Conservation (phyloP, 2,329 filamentous ascomycete species). For the Colletotrichum limetticola region DNA sequence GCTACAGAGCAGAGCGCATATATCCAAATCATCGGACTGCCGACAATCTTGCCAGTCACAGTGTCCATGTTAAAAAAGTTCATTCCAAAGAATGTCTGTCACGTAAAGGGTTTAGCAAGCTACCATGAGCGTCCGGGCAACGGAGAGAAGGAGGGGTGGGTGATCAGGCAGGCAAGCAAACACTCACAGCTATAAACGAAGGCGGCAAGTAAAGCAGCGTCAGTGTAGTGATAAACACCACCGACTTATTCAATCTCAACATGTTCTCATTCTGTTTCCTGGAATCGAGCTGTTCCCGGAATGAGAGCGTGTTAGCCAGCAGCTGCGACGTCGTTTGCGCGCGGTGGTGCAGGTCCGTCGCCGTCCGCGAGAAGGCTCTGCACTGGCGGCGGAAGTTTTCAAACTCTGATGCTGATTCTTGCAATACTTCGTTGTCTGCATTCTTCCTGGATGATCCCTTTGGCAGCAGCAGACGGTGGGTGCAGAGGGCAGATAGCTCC, state of each 20-base stretch:
- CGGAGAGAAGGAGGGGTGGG: neutral
- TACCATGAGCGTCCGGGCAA: too few species aligned
- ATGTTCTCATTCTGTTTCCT: conserved; percentile 45
- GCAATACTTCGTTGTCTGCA: neutral
- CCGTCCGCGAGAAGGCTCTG: conserved; percentile 36
- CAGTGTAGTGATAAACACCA: conserved; percentile 45
- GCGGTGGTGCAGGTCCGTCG: conserved; percentile 39
- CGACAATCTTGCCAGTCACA: neutral
- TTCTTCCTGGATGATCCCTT: neutral
- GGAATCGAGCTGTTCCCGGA: conserved; percentile 44
- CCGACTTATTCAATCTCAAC: conserved; percentile 45
- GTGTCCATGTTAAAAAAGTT: neutral
- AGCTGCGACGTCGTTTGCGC: conserved; percentile 41
- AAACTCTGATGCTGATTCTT: neutral
- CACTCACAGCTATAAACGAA: conserved; percentile 48
- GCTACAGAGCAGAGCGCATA: neutral
- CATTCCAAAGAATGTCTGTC: neutral
- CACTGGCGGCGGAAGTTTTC: conserved; percentile 35
- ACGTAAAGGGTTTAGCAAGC: too few species aligned
- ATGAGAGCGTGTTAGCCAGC: conserved; percentile 41
- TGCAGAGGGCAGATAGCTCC: neutral
- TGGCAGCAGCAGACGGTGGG: neutral
- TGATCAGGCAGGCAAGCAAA: neutral
- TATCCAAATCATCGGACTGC: neutral
- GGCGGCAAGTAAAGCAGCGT: conserved; percentile 46